Evolutionary conservation across 169 alveolate genomes (phyloP).

Genomic region (Cryptosporidium meleagridis): DNA sequence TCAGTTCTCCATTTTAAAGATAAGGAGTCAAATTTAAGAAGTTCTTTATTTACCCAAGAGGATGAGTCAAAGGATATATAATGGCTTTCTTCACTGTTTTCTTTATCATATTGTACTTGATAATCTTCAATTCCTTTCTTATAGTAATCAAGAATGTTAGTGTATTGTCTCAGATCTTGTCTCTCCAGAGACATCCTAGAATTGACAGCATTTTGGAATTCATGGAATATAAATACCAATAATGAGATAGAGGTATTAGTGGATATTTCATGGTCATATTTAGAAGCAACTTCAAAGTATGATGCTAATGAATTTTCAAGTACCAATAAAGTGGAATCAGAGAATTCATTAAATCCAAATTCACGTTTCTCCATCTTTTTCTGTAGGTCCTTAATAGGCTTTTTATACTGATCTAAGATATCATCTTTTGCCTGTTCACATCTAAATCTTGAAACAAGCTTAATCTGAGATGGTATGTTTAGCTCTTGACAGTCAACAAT

Average conservation of each 20-base stretch:
- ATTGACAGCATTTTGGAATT: constrained; percentile 27
- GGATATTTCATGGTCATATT: constrained; percentile 28
- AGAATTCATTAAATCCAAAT: constrained; percentile 5
- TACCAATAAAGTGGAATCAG: background rate
- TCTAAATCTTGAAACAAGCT: constrained; percentile 41
- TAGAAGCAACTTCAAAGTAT: constrained; percentile 53
- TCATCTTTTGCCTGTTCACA: constrained; percentile 57
- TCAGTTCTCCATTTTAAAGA: constrained; percentile 61
- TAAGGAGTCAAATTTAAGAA: constrained; percentile 15
- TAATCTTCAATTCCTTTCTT: background rate
- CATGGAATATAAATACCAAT: constrained; percentile 8
- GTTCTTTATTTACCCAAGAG: constrained; percentile 37
- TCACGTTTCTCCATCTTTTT: constrained; percentile 24
- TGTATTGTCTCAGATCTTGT: constrained; percentile 10
- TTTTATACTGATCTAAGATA: background rate
- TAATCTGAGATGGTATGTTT: constrained; percentile 62
- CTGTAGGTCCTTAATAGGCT: background rate
- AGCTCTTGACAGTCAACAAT: constrained; percentile 59
- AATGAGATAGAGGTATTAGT: constrained; percentile 2
- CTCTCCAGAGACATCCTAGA: constrained; percentile 42
- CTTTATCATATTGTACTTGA: background rate
- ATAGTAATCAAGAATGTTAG: constrained; percentile 16
- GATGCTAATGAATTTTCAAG: background rate
- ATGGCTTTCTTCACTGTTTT: background rate
- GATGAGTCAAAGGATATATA: constrained; percentile 7